phyloP scores from a whole-genome alignment of 352 stramenopile species.

The Phytophthora cryptogea region DNA sequence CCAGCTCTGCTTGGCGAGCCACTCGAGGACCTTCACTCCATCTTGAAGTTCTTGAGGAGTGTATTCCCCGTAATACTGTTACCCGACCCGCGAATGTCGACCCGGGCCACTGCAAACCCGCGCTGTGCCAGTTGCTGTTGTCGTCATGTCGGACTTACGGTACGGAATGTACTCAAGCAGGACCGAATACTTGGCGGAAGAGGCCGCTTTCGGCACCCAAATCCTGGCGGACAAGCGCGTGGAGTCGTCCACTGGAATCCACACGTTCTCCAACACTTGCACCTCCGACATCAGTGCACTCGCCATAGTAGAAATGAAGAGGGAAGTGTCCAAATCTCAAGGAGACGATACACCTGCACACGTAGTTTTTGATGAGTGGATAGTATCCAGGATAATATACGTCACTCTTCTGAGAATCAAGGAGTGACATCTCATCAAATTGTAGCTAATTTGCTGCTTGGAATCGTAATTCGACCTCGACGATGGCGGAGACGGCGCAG shows the following conservation, averaged over 20 bases:
- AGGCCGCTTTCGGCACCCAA: conserved; percentile 35
- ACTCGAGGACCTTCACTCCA: conserved; percentile 50
- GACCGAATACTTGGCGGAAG: conserved; percentile 31
- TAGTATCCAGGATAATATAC: background rate
- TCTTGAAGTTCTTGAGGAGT: conserved; percentile 49
- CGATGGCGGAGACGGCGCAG: conserved; percentile 54
- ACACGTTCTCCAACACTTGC: conserved; percentile 44
- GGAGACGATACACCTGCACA: background rate
- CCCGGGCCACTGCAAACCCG: conserved; percentile 48
- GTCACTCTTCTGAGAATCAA: background rate
- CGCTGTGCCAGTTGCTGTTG: conserved; percentile 47
- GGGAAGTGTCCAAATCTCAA: background rate
- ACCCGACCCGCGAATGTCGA: conserved; percentile 53
- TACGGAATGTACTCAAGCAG: conserved; percentile 65
- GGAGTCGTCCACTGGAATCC: conserved; percentile 34
- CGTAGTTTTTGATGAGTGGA: too few species aligned
- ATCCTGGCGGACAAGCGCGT: conserved; percentile 41
- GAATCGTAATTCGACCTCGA: too few species aligned
- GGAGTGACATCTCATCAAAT: background rate
- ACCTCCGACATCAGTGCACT: conserved; percentile 7
- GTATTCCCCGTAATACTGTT: conserved; percentile 54
- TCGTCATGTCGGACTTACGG: conserved; percentile 60
- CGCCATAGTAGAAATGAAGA: background rate
- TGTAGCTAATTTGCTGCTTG: background rate
- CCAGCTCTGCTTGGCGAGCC: conserved; percentile 50